phyloP scores from a whole-genome alignment of 2,329 filamentous ascomycete genomes.

The Penicillium nordicum region DNA sequence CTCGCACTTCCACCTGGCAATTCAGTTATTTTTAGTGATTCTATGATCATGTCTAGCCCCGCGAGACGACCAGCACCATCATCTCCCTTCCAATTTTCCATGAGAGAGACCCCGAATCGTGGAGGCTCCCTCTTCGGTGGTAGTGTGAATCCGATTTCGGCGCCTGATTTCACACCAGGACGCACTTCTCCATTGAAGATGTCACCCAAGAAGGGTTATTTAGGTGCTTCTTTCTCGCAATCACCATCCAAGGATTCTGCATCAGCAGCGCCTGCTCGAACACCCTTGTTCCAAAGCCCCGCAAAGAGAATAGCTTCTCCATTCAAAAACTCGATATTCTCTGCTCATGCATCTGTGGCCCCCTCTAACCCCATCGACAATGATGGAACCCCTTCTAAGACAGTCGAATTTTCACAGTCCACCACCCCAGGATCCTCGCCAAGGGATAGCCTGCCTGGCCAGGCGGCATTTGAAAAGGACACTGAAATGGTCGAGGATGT shows the following conservation, averaged over 20 bases:
- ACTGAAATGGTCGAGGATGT: constrained; percentile 23
- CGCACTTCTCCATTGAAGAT: constrained; percentile 41
- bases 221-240: constrained; percentile 37
- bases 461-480: constrained; percentile 13
- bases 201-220: constrained; percentile 43
- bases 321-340: constrained; percentile 32
- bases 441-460: neutral
- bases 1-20: constrained; percentile 26
- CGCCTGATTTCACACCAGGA: constrained; percentile 30
- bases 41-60: constrained; percentile 42
- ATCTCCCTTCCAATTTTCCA: constrained; percentile 43
- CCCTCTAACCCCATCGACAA: neutral
- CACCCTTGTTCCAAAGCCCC: constrained; percentile 43
- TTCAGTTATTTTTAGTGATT: constrained; percentile 32
- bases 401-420: neutral
- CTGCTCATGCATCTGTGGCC: constrained; percentile 12
- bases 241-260: constrained; percentile 32
- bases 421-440: constrained; percentile 1
- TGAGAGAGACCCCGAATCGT: constrained; percentile 41
- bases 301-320: constrained; percentile 43
- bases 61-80: constrained; percentile 40
- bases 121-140: constrained; percentile 29
- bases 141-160: constrained; percentile 17
- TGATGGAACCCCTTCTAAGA: neutral
- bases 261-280: constrained; percentile 35